Base-by-base conservation (phyloP, 1,284 basidiomycete genomes). In the Cutaneotrichosporon sp. region DNA sequence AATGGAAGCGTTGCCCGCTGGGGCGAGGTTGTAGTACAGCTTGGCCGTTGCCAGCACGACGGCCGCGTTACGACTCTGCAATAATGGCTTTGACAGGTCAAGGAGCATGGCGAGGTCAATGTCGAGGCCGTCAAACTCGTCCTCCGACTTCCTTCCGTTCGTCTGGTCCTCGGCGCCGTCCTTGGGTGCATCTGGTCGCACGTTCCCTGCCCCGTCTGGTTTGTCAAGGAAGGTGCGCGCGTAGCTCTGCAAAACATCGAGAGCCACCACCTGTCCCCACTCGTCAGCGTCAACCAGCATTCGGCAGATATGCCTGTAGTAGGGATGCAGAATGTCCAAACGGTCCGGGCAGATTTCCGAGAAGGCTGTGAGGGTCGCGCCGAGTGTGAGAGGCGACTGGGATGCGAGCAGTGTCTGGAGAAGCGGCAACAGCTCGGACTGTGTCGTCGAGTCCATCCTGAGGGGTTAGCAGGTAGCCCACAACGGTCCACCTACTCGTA, bases 271-370 rank as follows among this genome's bases (percentile, higher is more conserved):
- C 72, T 97, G 96, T 0, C 90, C 90, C 94, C 94, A 98, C 70
- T 96, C 92, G 66, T 98, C 94, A 15, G 88, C 86, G 64, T 99
- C 93, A 30, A 89, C 80, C 1, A 98, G 77, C 14, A 88, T 80
- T 42, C 82, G 81, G 68, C 91, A 97, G 43, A 94, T 79, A 41
- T 87, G 83, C 23, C 93, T 81, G 66, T 88, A 98, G 66, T 94
- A 88, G 21, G 81, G 81, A 68, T 98, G 96, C 0, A 98, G 75
- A 7, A 97, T 81, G 65, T 94, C 88, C 26, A 91, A 80, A 21
- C 86, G 81, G 0, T 87, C 85, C 0, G 90, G 88, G 68, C 88
- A 91, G 21, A 96, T 82, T 2, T 82, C 80, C 53, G 86, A 81
- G 69, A 94, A 97, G 1, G 94, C 90, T 8, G 86, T 81, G 1